phyloP scores from a whole-genome alignment of 257 asterid species.

The Verbena officinalis region DNA sequence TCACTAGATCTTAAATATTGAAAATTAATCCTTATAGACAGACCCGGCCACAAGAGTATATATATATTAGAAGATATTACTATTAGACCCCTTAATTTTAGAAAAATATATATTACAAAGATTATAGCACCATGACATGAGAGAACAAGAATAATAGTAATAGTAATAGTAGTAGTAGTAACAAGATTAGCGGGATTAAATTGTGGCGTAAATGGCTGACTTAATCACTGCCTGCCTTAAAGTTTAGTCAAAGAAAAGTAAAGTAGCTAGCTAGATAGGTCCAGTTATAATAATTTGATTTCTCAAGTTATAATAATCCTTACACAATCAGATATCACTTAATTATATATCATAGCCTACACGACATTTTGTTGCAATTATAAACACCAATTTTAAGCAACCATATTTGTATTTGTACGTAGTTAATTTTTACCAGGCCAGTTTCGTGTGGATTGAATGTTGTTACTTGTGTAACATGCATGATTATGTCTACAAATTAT shows the following conservation, averaged over 20 bases:
- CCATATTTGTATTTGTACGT: neutral
- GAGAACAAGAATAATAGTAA: conserved; percentile 12
- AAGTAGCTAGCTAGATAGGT: too few relatives aligned
- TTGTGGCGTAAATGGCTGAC: conserved; percentile 44
- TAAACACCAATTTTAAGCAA: conserved; percentile 30
- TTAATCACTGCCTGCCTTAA: neutral
- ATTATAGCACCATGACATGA: too few relatives aligned
- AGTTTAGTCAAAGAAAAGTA: conserved; percentile 30
- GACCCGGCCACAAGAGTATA: too few relatives aligned
- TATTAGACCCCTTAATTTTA: too few relatives aligned
- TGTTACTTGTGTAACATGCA: conserved; percentile 5
- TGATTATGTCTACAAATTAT: conserved; percentile 31
- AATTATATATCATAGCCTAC: conserved; percentile 37
- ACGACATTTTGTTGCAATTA: conserved; percentile 23
- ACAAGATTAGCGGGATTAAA: conserved; percentile 13
- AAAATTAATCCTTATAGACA: too few relatives aligned
- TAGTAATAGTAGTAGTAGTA: too few relatives aligned
- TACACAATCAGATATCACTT: conserved; percentile 23
- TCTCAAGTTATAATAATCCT: conserved; percentile 17
- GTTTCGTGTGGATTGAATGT: neutral
- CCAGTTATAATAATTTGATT: conserved; percentile 27
- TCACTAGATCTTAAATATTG: too few relatives aligned
- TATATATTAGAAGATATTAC: too few relatives aligned
- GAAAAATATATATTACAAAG: too few relatives aligned
- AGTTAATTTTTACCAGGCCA: too few relatives aligned